Base-by-base conservation (phyloP, 164 flowering plant species). In the Houttuynia cordata region DNA sequence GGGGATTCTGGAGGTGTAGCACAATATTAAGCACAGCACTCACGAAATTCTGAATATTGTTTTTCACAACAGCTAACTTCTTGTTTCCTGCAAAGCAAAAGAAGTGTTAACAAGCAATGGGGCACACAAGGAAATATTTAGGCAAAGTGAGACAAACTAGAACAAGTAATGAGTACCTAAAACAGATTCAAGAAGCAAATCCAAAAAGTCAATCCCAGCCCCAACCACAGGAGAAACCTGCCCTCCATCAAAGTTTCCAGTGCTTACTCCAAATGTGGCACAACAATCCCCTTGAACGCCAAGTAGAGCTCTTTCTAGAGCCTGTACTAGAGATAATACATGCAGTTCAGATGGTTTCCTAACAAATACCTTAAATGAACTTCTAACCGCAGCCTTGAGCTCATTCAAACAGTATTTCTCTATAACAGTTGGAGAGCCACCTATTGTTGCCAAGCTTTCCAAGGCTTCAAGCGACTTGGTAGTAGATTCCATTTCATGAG, bases 201-300 rank as follows among this genome's bases (percentile, higher is more conserved):
- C 96, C 68, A 93, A 80, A 77, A 83, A 84, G 60, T 87, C 94
- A 75, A 93, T 69, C 52, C 85, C 96, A 67, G 87, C 93, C 23
- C 94, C 94, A 70, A 85, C 96, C 58, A 63, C 23, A 30, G 87
- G 56, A 24, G 96, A 82, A 65, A 79, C 85, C 15, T 56, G 75
- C 21, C 92, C 97, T 20, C 85, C 91, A 68, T 70, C 70, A 50
- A 65, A 63, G 61, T 62, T 65, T 62, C 86, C 89, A 51, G 71
- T 75, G 58, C 52, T 57, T 53, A 89, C 70, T 37, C 75, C 85
- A 74, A 83, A 87, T 51, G 59, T 65, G 58, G 62, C 60, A 52
- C 68, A 34, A 66, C 77, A 80, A 23, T 72, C 78, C 58, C 77
- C 85, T 55, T 67, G 71, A 20, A 75, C 78, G 54, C 98, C 98